Conservation (phyloP, 139 green algal genomes). For the Trebouxia sp. region DNA sequence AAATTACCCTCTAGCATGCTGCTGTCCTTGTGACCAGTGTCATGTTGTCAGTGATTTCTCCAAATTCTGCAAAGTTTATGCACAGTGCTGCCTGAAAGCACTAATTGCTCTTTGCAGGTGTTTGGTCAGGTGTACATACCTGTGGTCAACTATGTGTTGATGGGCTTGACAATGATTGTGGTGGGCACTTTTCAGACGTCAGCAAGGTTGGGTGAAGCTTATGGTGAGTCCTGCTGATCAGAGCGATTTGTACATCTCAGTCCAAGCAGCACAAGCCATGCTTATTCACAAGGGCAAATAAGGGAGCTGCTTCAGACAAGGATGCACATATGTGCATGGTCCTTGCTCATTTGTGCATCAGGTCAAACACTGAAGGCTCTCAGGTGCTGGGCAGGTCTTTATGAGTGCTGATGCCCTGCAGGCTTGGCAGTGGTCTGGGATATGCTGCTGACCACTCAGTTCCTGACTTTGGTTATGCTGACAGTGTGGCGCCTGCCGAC, state of each 20-base stretch:
- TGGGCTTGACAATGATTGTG: slow-evolving; percentile 43
- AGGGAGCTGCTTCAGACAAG: too few species aligned
- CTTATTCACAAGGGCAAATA: too few species aligned
- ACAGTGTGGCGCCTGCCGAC: slow-evolving; percentile 36
- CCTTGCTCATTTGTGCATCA: not conserved
- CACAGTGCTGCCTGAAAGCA: not conserved
- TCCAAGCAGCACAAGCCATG: too few species aligned
- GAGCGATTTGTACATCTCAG: not conserved
- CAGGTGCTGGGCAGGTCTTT: too few species aligned
- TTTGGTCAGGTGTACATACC: slow-evolving; percentile 64
- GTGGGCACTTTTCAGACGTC: slow-evolving; percentile 49
- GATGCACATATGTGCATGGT: not conserved
- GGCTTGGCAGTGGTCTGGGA: slow-evolving; percentile 51
- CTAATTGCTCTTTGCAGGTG: too few species aligned
- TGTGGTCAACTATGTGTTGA: slow-evolving; percentile 54
- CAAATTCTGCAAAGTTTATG: not conserved
- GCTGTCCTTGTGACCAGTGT: too few species aligned
- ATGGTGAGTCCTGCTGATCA: slow-evolving; percentile 28
- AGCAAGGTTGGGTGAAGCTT: slow-evolving; percentile 37
- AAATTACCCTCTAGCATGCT: too few species aligned
- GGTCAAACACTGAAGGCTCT: not conserved
- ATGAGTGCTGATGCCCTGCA: slow-evolving; percentile 15
- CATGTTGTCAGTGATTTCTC: too few species aligned
- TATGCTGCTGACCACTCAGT: slow-evolving; percentile 53
- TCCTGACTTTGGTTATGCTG: slow-evolving; percentile 44